phyloP scores from a whole-genome alignment of 352 stramenopile species.

The Phytophthora vignae region DNA sequence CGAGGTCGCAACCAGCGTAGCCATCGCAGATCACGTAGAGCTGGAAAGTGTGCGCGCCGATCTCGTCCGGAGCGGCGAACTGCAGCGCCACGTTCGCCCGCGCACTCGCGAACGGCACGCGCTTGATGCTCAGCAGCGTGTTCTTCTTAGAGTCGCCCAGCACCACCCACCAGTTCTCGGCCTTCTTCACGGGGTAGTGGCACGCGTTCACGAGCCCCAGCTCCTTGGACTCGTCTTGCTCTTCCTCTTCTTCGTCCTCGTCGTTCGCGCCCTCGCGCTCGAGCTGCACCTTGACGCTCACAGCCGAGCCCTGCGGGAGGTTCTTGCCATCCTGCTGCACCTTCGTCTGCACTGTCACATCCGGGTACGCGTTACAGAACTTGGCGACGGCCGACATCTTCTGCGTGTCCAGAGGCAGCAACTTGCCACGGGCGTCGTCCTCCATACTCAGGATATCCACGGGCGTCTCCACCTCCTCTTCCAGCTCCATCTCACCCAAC shows the following conservation, averaged over 20 bases:
- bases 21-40: slow-evolving; percentile 99
- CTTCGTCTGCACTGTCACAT: slow-evolving; percentile 96
- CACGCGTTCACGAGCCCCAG: slow-evolving; percentile 79
- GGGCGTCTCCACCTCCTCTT: slow-evolving; percentile 81
- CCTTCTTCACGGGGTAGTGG: slow-evolving; percentile 91
- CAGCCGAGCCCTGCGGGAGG: slow-evolving; percentile 90
- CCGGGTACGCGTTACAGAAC: slow-evolving; percentile 99
- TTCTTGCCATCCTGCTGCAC: slow-evolving; percentile 93
- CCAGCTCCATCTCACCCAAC: slow-evolving; percentile 62
- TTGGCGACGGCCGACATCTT: slow-evolving; percentile 98
- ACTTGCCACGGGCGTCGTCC: slow-evolving; percentile 90
- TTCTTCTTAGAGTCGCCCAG: slow-evolving; percentile 97
- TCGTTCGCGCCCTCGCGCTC: slow-evolving; percentile 96
- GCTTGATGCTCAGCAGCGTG: slow-evolving; percentile 97
- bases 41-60: slow-evolving; percentile 95
- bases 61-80: slow-evolving; percentile 95
- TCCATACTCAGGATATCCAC: slow-evolving; percentile 94
- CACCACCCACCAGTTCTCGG: slow-evolving; percentile 99
- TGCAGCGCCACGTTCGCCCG: slow-evolving; percentile 91
- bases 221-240: slow-evolving; percentile 56
- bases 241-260: slow-evolving; percentile 86
- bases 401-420: slow-evolving; percentile 84
- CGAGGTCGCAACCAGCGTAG: slow-evolving; percentile 98
- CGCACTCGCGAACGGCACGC: slow-evolving; percentile 91
- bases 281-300: slow-evolving; percentile 88